Conservation (phyloP, 164 flowering plant species). For the Vitis labrusca region DNA sequence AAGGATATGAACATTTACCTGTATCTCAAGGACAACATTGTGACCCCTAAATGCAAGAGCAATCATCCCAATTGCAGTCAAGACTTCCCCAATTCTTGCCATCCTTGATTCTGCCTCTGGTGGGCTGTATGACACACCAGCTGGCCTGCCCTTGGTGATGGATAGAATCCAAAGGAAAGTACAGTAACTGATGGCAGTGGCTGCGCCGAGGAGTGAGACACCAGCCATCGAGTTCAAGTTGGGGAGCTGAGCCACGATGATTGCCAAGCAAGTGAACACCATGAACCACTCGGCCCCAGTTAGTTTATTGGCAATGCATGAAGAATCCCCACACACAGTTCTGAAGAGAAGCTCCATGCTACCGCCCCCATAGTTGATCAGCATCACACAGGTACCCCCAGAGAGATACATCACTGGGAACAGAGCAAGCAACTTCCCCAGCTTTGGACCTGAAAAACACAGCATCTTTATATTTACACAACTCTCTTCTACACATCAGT, state of each 20-base stretch:
- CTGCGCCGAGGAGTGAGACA: constrained; percentile 36
- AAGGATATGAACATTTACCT: constrained; percentile 20
- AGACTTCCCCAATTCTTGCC: constrained; percentile 6
- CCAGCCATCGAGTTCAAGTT: constrained; percentile 45
- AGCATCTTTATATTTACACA: neutral
- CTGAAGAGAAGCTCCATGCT: constrained; percentile 24
- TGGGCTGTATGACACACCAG: constrained; percentile 12
- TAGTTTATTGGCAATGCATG: constrained; percentile 10
- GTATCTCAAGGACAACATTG: constrained; percentile 51
- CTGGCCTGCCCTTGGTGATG: constrained; percentile 16
- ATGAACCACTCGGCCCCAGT: constrained; percentile 36
- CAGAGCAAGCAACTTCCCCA: constrained; percentile 33
- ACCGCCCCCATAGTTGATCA: constrained; percentile 37
- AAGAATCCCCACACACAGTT: constrained; percentile 7
- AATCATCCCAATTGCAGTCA: constrained; percentile 44
- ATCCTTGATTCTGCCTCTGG: neutral
- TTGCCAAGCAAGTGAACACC: constrained; percentile 38
- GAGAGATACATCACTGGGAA: constrained; percentile 58
- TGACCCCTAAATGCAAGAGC: constrained; percentile 57
- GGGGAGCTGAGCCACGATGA: constrained; percentile 37
- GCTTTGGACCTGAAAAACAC: constrained; percentile 30
- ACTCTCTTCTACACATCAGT: neutral
- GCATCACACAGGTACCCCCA: constrained; percentile 38
- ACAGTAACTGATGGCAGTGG: constrained; percentile 29
- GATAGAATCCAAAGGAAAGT: constrained; percentile 38